Percentiles rank a stretch among this genome's conserved stretches.
These are phyloP conservation scores for Aspergillus novoparasiticus DNA, from an alignment of 2,329 filamentous ascomycete species.

Conservation along the genomic window DNA sequence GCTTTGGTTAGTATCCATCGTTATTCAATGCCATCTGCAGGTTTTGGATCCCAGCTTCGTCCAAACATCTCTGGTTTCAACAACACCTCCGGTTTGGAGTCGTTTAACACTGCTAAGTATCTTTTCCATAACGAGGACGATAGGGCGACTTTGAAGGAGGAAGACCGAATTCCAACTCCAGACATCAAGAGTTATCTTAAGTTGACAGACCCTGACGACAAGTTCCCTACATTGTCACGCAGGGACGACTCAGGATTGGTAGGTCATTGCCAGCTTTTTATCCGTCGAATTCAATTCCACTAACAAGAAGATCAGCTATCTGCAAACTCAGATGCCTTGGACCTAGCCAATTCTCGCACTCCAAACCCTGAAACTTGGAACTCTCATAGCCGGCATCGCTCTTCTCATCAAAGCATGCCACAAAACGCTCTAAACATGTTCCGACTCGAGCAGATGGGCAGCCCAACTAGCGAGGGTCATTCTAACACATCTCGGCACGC, in stretches of 20 bases:
- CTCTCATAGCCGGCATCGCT: slow-evolving; percentile 68
- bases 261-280: slow-evolving; percentile 29
- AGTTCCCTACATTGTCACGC: slow-evolving; percentile 70
- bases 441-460: slow-evolving; percentile 40
- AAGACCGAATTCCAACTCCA: slow-evolving; percentile 58
- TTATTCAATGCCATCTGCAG: slow-evolving; percentile 86
- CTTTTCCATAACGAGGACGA: slow-evolving; percentile 85
- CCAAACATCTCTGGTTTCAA: slow-evolving; percentile 33
- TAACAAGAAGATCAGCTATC: slow-evolving; percentile 64
- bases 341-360: slow-evolving; percentile 72
- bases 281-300: slow-evolving; percentile 31
- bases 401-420: slow-evolving; percentile 62
- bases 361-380: slow-evolving; percentile 68
- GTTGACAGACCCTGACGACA: slow-evolving; percentile 75
- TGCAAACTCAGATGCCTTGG: slow-evolving; percentile 77
- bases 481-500: slow-evolving; percentile 39
- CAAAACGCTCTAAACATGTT: slow-evolving; percentile 53
- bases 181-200: slow-evolving; percentile 71
- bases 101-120: slow-evolving; percentile 82
- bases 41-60: slow-evolving; percentile 35
- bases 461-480: slow-evolving; percentile 33
- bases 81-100: slow-evolving; percentile 63
- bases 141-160: slow-evolving; percentile 45
- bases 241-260: slow-evolving; percentile 59
- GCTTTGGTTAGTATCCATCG: slow-evolving; percentile 68